Evolutionary conservation across 345 rosid species (phyloP).

Genomic region (Leavenworthia alabamica): DNA sequence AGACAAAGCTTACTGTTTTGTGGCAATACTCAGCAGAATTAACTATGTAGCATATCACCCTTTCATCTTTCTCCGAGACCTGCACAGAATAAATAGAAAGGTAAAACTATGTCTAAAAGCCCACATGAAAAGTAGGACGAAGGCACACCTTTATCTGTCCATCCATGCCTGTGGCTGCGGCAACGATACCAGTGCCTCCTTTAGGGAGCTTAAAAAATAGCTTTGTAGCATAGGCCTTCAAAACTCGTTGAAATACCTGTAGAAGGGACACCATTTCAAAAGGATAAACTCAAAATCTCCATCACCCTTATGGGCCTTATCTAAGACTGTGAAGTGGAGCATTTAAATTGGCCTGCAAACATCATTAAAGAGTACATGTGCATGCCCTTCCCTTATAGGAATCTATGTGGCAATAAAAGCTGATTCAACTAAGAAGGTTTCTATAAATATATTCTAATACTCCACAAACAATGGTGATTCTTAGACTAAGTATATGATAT

Average conservation of each 20-base stretch:
- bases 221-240: slow-evolving; percentile 87
- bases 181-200: slow-evolving; percentile 93
- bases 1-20: slow-evolving; percentile 62
- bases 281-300: slow-evolving; percentile 6
- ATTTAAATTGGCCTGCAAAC: slow-evolving; percentile 1
- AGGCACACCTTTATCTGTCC: slow-evolving; percentile 82
- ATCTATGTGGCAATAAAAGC: slow-evolving; percentile 10
- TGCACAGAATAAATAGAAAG: slow-evolving; percentile 24
- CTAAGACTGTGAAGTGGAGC: neutral
- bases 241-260: slow-evolving; percentile 90
- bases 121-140: slow-evolving; percentile 12
- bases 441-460: neutral
- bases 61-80: slow-evolving; percentile 93
- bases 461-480: slow-evolving; percentile 1
- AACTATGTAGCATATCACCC: slow-evolving; percentile 87
- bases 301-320: too few relatives aligned
- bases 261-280: slow-evolving; percentile 1
- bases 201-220: slow-evolving; percentile 82
- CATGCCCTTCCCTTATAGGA: neutral
- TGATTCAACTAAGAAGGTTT: slow-evolving; percentile 12
- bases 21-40: slow-evolving; percentile 96
- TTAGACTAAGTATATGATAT: neutral
- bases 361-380: neutral
- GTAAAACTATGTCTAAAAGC: neutral
- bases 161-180: slow-evolving; percentile 98